Evolutionary conservation across 306 rosid species (phyloP), one percentile per base, ranked within the genome.

Genomic region (Pueraria montana): DNA sequence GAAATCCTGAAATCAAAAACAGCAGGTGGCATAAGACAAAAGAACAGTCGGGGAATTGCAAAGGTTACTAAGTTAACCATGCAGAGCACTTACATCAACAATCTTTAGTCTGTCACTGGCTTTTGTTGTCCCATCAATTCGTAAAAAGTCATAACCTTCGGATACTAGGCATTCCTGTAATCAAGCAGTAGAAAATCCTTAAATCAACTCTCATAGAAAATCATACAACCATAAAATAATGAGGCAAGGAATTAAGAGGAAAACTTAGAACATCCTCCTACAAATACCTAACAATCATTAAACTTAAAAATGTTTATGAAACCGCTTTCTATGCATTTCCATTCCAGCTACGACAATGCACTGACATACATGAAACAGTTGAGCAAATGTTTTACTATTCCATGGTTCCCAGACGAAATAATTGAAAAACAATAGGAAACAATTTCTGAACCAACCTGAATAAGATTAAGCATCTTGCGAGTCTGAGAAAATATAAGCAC

Each of bases 91-190:
- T 88, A 95, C 99, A 89, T 91, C 74, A 46, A 95, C 98, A 84
- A 91, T 82, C 84, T 76, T 87, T 68, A 95, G 5, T 86, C 99
- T 84, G 81, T 95, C 99, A 36, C 74, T 17, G 36, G 93, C 86
- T 91, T 95, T 95, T 83, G 98, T 93, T 79, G 98, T 95, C 61
- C 99, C 99, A 83, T 95, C 99, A 74, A 95, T 95, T 59, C 97
- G 96, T 83, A 88, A 64, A 81, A 80, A 93, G 55, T 78, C 81
- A 79, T 93, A 95, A 56, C 91, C 90, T 74, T 83, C 75, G 75
- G 92, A 87, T 52, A 62, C 8, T 52, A 95, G 82, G 53, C 91
- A 89, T 52, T 95, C 92, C 99, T 95, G 79, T 4, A 34, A 80
- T 83, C 48, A 83, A 73, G 77, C 65, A 42, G 34, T 43, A 64